Base-by-base conservation (phyloP, 352 stramenopile species). In the Phytopythium delawarense region DNA sequence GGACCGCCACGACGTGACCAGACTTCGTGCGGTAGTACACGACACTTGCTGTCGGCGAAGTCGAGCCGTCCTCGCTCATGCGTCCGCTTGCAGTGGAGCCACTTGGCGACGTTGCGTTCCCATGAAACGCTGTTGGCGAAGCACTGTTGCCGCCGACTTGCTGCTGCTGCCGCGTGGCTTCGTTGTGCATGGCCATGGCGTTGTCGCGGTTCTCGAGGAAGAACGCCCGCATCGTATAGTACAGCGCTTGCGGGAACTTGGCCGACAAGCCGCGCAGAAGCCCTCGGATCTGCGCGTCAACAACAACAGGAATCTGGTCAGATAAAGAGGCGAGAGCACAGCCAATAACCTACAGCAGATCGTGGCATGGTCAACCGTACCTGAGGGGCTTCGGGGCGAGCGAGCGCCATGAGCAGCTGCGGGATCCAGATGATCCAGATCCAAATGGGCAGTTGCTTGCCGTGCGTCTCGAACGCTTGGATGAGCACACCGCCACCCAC, bases 371-470 rank as follows among this genome's bases (percentile, higher is more conserved):
- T 53, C 5, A 42, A 21, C 7, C 30, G 28, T 62, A 78, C 76
- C 61, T 85, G 81, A 7, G 79, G 72, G 23, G 94, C 96, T 79
- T 99, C 96, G 0, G 89, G 80, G 12, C 96, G 84, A 20, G 87
- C 98, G 28, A 99, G 87, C 12, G 94, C 91, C 69, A 97, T 98
- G 16, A 99, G 77, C 23, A 99, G 68, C 64, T 99, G 96, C 21
- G 97, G 96, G 55, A 99, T 98, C 97, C 97, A 99, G 42, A 98
- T 96, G 39, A 99, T 96, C 97, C 97, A 99, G 57, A 99, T 97
- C 97, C 96, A 99, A 61, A 98, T 96, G 23, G 96, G 97, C 18
- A 99, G 74, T 56, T 96, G 83, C 63, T 95, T 96, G 57, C 93
- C 95, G 66, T 98, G 89, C 16, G 83, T 92, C 75, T 99, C 94